Base-by-base conservation (phyloP, 176 grass and related monocot genomes). In the Typha latifolia region DNA sequence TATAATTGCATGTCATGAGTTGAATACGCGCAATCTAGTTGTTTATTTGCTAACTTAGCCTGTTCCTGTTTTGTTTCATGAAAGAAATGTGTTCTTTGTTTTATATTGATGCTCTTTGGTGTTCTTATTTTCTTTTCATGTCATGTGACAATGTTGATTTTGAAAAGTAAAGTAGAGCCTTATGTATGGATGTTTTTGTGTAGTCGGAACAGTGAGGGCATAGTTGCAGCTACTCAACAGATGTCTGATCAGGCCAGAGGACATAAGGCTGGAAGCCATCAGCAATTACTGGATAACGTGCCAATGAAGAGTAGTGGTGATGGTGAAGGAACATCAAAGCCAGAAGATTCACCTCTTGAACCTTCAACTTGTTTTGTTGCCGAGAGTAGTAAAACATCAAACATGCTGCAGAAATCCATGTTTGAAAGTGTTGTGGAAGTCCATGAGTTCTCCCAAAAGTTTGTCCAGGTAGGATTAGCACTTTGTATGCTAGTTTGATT, bases 301-400 rank as follows among this genome's bases (percentile, higher is more conserved):
- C 20, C 57, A 73, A 62, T 77, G 50, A 69, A 71, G 68, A 50
- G 26, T 7, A 72, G 53, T 51, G 71, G 81, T 70, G 88, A 68
- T 57, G 82, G 75, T 21, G 83, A 99, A 85, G 85, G 83, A 68
- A 92, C 83, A 16, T 99, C 86, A 21, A 89, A 84, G 66, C 34
- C 14, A 12, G 69, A 67, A 48, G 83, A 80, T 80, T 76, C 69
- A 10, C 8, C 37, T 43, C 37, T 8, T 8, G 37, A 43, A 43
- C 37, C 37, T 43, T 43, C 37, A 10, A 9, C 37, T 43, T 10
- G 37, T 43, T 43, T 43, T 81, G 70, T 49, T 32, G 62, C 13
- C 12, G 68, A 64, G 71, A 74, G 66, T 65, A 77, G 74, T 63
- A 67, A 22, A 47, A 70, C 59, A 24, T 84, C 78, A 51, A 47